Evolutionary conservation across 768 basidiomycete species (phyloP).

Genomic region (Hypholoma fasciculare): DNA sequence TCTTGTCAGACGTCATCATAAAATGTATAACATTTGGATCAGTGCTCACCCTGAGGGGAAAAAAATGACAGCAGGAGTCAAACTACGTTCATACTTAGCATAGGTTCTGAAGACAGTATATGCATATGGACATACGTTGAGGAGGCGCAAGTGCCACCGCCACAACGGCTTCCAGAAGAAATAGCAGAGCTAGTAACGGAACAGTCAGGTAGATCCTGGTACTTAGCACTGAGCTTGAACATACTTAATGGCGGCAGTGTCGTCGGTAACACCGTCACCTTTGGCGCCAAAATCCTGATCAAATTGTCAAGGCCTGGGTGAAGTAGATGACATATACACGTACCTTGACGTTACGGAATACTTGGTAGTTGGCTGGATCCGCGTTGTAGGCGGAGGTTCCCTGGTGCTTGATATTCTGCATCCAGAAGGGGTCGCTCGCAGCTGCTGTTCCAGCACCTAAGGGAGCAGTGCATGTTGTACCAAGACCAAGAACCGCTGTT

Average conservation of each 20-base stretch:
- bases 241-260: conserved; percentile 76
- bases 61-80: conserved; percentile 72
- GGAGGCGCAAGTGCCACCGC: conserved; percentile 55
- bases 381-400: conserved; percentile 70
- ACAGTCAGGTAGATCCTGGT: background rate
- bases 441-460: conserved; percentile 14
- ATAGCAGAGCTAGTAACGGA: conserved; percentile 57
- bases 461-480: conserved; percentile 12
- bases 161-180: conserved; percentile 61
- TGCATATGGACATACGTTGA: conserved; percentile 45
- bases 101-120: background rate
- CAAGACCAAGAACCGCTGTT: conserved; percentile 7
- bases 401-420: conserved; percentile 71
- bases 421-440: conserved; percentile 61
- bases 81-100: conserved; percentile 30
- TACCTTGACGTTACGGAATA: conserved; percentile 79
- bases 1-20: background rate
- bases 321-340: conserved; percentile 31
- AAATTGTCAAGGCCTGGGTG: too few relatives aligned
- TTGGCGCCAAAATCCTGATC: conserved; percentile 38
- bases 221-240: background rate
- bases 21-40: background rate
- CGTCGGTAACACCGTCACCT: conserved; percentile 69
- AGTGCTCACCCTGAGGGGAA: conserved; percentile 64
- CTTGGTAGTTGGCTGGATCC: conserved; percentile 58